Evolutionary conservation across 2,329 filamentous ascomycete species (phyloP), one percentile per base, ranked within the genome.

Genomic region (Apiospora phragmitis): DNA sequence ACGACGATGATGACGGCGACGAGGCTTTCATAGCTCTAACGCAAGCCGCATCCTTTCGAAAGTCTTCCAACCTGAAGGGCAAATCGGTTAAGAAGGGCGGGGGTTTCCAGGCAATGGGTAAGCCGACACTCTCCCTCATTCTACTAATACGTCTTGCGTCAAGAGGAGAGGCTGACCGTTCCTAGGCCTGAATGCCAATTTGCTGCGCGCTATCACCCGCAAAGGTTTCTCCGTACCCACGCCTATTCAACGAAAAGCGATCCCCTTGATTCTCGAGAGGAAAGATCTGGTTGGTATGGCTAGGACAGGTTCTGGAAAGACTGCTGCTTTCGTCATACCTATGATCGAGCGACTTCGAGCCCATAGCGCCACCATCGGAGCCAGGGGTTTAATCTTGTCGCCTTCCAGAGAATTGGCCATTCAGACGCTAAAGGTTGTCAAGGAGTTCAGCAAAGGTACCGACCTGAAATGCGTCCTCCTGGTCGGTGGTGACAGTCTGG

Each of bases 211-310:
- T 1, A 98, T 99, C 74, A 89, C 93, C 16, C 89, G 93, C 76
- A 99, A 98, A 83, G 97, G 96, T 21, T 99, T 98, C 82, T 94
- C 93, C 0, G 94, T 98, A 3, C 97, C 97, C 4, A 99, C 96
- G 0, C 96, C 96, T 0, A 99, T 99, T 81, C 96, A 99, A 84
- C 90, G 96, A 75, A 98, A 98, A 83, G 94, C 96, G 1, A 97
- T 99, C 66, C 97, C 96, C 4, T 86, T 98, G 70, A 90, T 99
- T 70, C 86, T 98, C 76, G 93, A 97, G 72, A 90, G 92, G 69
- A 93, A 94, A 82, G 96, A 99, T 87, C 93, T 98, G n/a, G 95
- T 99, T 32, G 97, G 95, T 75, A 99, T 99, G 96, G 96, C 96
- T 9, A 89, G 97, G 75, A 99, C 97, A n/a, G 96, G 96, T 80